A percentile compares a stretch with the other conserved stretches of the same genome.
Conservation (phyloP, 805 yeast genomes). For the Saturnispora dispora region DNA sequence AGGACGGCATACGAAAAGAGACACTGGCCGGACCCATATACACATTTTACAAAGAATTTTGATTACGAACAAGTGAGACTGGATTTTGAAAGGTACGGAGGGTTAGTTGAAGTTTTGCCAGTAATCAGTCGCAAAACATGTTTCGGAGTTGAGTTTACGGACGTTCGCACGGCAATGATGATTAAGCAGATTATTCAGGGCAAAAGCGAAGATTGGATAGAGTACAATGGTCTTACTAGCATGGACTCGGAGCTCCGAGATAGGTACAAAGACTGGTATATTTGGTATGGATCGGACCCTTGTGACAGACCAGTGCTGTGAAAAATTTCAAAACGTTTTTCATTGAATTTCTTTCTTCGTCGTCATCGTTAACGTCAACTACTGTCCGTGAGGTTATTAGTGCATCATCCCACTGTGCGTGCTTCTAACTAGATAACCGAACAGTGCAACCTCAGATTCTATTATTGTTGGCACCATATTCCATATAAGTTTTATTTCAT, state of each 20-base stretch:
- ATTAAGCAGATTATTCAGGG: conserved; percentile 42
- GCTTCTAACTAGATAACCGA: too few relatives aligned
- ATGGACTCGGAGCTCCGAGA: neutral
- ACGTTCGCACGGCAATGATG: conserved; percentile 48
- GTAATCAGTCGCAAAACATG: conserved; percentile 59
- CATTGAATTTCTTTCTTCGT: neutral
- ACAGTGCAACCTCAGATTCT: too few relatives aligned
- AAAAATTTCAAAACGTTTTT: neutral
- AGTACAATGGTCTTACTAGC: neutral
- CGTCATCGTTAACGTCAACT: neutral
- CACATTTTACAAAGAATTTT: conserved; percentile 36
- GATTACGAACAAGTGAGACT: conserved; percentile 34
- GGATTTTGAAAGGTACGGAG: conserved; percentile 52
- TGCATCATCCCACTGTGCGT: neutral
- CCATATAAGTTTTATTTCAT: neutral
- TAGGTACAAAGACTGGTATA: conserved; percentile 51
- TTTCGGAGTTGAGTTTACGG: conserved; percentile 50
- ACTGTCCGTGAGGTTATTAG: neutral
- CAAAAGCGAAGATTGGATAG: neutral
- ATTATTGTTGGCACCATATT: neutral
- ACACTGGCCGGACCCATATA: conserved; percentile 35
- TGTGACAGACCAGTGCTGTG: conserved; percentile 37
- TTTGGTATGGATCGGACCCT: conserved; percentile 60
- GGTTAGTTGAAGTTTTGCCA: conserved; percentile 52
- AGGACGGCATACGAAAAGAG: conserved; percentile 13